These are phyloP conservation scores for Conoideocrella luteorostrata DNA, from an alignment of 2,329 filamentous ascomycete species.

Conservation along the genomic window DNA sequence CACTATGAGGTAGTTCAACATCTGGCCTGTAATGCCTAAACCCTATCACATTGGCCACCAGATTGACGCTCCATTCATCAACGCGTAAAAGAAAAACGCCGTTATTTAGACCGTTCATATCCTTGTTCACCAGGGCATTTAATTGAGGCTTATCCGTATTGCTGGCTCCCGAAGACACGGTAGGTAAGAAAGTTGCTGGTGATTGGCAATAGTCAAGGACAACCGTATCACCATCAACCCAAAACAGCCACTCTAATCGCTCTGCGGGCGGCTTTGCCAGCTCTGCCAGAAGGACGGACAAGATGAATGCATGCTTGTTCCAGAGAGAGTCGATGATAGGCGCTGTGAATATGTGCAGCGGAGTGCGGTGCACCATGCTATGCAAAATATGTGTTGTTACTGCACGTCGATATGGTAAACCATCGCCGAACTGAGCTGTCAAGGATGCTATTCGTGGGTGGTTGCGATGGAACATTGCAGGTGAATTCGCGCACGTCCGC, in stretches of 20 bases:
- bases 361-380: too few species aligned
- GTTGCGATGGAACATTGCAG: too few species aligned
- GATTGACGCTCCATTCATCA: conserved; percentile 10
- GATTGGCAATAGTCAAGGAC: conserved; percentile 14
- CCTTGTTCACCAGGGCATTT: conserved; percentile 11
- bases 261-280: conserved; percentile 11
- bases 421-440: too few species aligned
- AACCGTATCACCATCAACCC: conserved; percentile 14
- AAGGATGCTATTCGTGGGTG: too few species aligned
- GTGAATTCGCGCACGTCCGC: too few species aligned
- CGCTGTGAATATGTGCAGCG: too few species aligned
- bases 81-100: conserved; percentile 16
- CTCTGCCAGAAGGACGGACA: conserved; percentile 8
- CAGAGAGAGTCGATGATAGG: too few species aligned
- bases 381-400: too few species aligned
- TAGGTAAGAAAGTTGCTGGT: conserved; percentile 9
- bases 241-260: conserved; percentile 13
- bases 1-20: conserved; percentile 9
- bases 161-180: not conserved
- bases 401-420: too few species aligned
- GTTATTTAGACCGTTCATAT: conserved; percentile 15
- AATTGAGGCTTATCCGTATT: not conserved
- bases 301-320: not conserved
- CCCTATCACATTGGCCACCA: conserved; percentile 13
- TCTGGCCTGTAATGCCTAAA: conserved; percentile 12